Evolutionary conservation across 768 basidiomycete genomes (phyloP), one percentile per base, ranked within the genome.

Genomic region (Calvatia gigantea): DNA sequence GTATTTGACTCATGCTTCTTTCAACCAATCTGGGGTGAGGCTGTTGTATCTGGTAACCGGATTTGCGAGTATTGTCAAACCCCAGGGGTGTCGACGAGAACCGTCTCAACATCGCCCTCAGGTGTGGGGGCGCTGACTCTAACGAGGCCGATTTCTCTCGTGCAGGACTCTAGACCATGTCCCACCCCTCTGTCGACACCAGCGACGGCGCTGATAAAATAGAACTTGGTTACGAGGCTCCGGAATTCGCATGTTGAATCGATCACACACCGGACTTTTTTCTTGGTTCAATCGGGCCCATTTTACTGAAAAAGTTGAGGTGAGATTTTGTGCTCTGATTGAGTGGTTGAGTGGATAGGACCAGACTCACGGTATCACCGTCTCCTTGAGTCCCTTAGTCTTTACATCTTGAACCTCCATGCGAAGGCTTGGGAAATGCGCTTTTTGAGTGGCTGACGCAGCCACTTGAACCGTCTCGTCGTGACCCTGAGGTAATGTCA

Each of bases 151-250:
- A 73, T 65, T 54, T 71, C 55, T 4, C 66, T 63, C 31, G 72
- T 73, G 53, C 69, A 71, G 44, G 73, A 74, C 39, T 71, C 66
- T 45, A 73, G 48, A 19, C 67, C 62, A 23, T 66, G 59, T 6
- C 72, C 68, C 37, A 69, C 67, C 31, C 67, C 64, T 33, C 67
- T 61, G 46, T 56, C 43, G 1, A 66, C 66, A 0, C 69, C 72
- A n/a, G 69, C 69, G 15, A 65, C 67, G 3, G 57, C 45, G 58
- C 74, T 73, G 60, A 73, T 69, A 60, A 73, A 72, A 73, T 73
- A 29, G n/a, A 53, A 51, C 11, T 4, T 11, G 21, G 37, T 37
- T 27, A 48, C 32, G 23, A 42, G 28, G 12, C 5, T 17, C 14
- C 55, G 41, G 41, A 37, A 15, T 19, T 15, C 3, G 8, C 1